Evolutionary conservation across 2,329 filamentous ascomycete genomes (phyloP), one percentile per base, ranked within the genome.

Genomic region (Sporothrix protearum): DNA sequence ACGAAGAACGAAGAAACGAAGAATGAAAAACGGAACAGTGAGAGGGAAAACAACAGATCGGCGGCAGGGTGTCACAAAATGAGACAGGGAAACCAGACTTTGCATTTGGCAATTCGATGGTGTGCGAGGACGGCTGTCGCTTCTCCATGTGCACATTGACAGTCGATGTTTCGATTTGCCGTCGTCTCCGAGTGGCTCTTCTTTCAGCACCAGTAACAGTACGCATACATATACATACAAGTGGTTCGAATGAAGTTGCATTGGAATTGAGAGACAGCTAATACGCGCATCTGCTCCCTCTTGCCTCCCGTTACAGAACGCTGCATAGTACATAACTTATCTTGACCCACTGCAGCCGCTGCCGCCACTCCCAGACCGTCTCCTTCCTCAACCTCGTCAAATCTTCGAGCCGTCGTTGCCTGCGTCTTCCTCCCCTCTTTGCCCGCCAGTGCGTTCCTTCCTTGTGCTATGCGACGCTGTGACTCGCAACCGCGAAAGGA

Each of bases 51-150:
- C 36, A 64, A 53, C 42, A 39, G 69, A 70, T 70, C 69, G 57
- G n/a, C 69, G 47, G 69, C 57, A 70, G 57, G 69, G 57, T 70
- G 68, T 45, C 57, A 64, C 69, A 69, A 36, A 70, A 39, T 63
- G 55, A 64, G 57, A 70, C 57, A 70, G 57, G 69, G 57, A 64
- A 64, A 53, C 55, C 57, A 47, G 39, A 55, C 49, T 53, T 39
- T 42, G 30, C n/a, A 12, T 59, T 69, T 30, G 61, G 19, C 30
- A 25, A 47, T 25, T 47, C 25, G 36, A 25, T 66, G 59, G 10
- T 57, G 28, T 57, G 53, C 14, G 28, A 57, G 53, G 53, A 33
- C 7, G 28, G 28, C 53, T 33, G n/a, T 63, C 57, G 25, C 59
- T 42, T 25, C 19, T 63, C 59, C 42, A 47, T 47, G 14, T 49